Conservation (phyloP, 108 stramenopile species). For the Nitzschia inconspicua region DNA sequence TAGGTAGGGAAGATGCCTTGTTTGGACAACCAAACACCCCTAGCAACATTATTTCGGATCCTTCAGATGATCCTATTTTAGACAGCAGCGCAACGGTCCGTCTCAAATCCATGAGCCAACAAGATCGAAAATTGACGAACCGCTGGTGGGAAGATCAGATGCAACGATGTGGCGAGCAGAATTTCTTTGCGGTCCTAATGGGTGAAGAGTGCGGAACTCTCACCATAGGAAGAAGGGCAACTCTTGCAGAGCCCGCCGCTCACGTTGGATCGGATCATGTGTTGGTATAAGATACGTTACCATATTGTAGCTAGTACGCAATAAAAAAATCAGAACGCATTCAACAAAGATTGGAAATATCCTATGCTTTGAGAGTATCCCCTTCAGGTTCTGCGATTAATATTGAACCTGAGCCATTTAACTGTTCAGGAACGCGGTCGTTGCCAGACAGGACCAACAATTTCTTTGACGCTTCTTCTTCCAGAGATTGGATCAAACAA, state of each 20-base stretch:
- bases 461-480: no score
- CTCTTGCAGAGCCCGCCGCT: slow-evolving; percentile 1
- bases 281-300: no score
- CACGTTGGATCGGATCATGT: no score
- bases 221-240: slow-evolving; percentile 19
- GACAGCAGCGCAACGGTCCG: slow-evolving; percentile 75
- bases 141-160: slow-evolving; percentile 84
- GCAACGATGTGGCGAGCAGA: slow-evolving; percentile 56
- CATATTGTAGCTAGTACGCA: no score
- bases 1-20: slow-evolving; percentile 68
- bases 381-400: no score
- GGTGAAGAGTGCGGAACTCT: slow-evolving; percentile 84
- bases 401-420: no score
- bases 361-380: no score
- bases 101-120: slow-evolving; percentile 69
- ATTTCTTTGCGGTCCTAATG: slow-evolving; percentile 59
- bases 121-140: slow-evolving; percentile 65
- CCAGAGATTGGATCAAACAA: no score
- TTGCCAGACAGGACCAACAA: no score
- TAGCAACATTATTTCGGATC: slow-evolving; percentile 13
- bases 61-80: slow-evolving; percentile 40
- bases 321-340: no score
- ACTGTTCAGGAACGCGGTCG: no score
- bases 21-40: slow-evolving; percentile 23
- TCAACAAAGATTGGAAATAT: no score